Percentiles rank a stretch among this genome's conserved stretches.
Evolutionary conservation across 108 stramenopile species (phyloP).

Genomic region (Schizochytrium sp.): DNA sequence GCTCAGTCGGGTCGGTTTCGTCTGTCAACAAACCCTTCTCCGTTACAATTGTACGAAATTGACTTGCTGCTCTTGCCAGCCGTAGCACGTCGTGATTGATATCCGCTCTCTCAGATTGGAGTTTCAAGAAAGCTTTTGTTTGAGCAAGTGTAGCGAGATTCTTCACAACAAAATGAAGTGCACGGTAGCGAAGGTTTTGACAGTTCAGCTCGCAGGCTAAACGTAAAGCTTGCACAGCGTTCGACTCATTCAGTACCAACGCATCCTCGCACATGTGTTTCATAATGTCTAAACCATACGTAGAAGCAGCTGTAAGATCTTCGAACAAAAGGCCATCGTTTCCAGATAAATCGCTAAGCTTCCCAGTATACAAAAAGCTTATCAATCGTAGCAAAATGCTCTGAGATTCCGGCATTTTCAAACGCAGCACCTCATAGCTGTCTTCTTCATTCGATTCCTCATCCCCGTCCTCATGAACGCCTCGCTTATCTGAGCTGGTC

Average conservation of each 20-base stretch:
- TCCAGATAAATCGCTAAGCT: background rate
- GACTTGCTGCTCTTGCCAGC: background rate
- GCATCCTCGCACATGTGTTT: background rate
- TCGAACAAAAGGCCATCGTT: background rate
- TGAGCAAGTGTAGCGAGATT: constrained; percentile 2
- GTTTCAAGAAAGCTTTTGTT: background rate
- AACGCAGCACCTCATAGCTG: background rate
- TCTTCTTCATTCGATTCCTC: background rate
- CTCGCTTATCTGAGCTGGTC: background rate
- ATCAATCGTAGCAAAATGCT: background rate
- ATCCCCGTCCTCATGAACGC: background rate
- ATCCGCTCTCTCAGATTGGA: background rate
- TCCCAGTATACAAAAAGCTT: background rate
- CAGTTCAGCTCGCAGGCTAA: background rate
- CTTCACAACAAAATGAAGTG: constrained; percentile 42
- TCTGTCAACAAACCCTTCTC: background rate
- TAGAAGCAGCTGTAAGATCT: background rate
- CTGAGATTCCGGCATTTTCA: constrained; percentile 9
- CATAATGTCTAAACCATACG: background rate
- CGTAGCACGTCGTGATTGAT: constrained; percentile 7
- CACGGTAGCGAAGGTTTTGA: background rate
- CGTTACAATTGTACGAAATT: background rate
- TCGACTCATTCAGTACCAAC: background rate
- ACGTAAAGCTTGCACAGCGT: background rate
- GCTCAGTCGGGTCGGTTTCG: background rate